Evolutionary conservation across 805 yeast genomes (phyloP).

Genomic region (Jamesozyma jinghongensis): DNA sequence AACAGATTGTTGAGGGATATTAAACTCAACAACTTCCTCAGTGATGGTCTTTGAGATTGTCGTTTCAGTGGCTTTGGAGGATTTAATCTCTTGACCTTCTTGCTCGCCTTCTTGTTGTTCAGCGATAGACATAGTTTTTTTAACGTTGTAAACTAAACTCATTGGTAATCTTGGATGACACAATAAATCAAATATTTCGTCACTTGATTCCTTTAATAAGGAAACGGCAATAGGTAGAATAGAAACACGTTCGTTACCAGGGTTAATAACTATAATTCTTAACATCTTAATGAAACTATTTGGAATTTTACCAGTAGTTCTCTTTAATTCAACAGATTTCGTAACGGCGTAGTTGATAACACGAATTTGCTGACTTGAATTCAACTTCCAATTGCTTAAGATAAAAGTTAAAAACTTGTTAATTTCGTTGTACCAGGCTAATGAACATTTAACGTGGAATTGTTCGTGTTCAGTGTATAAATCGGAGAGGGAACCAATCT

Average conservation of each 20-base stretch:
- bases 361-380: conserved; percentile 54
- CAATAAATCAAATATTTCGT: conserved; percentile 48
- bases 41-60: neutral
- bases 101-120: conserved; percentile 7
- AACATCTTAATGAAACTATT: conserved; percentile 33
- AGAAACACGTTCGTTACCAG: conserved; percentile 54
- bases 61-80: neutral
- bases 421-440: conserved; percentile 26
- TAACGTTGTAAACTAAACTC: conserved; percentile 22
- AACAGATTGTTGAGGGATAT: neutral
- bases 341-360: conserved; percentile 41
- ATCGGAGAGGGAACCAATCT: conserved; percentile 52
- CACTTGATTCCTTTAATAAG: conserved; percentile 37
- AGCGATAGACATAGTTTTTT: conserved; percentile 8
- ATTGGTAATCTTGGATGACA: conserved; percentile 71
- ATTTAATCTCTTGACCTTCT: conserved; percentile 1
- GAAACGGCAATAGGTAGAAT: conserved; percentile 61
- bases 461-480: conserved; percentile 54
- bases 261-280: conserved; percentile 52
- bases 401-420: conserved; percentile 40
- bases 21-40: neutral
- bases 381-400: conserved; percentile 41
- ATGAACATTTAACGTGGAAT: conserved; percentile 38
- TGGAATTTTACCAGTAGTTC: conserved; percentile 24
- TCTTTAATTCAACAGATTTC: conserved; percentile 29